Evolutionary conservation across 2,329 filamentous ascomycete species (phyloP).

Genomic region (Sclerotinia subarctica): DNA sequence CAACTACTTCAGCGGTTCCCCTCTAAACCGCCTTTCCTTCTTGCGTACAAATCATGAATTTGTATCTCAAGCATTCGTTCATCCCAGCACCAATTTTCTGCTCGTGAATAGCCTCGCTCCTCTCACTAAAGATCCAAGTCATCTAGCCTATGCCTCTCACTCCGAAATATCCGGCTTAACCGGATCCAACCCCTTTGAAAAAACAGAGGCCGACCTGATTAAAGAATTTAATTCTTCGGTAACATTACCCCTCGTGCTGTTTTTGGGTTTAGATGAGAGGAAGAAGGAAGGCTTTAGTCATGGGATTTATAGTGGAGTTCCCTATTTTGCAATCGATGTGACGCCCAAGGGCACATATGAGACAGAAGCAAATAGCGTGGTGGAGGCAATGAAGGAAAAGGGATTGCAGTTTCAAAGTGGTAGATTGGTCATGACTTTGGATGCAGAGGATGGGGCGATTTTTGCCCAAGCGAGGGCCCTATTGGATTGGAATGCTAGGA

Average conservation of each 20-base stretch:
- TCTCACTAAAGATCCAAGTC: conserved; percentile 54
- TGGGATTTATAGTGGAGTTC: conserved; percentile 71
- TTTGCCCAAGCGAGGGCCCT: conserved; percentile 86
- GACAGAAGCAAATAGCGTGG: conserved; percentile 59
- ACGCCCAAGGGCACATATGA: conserved; percentile 66
- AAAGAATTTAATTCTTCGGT: conserved; percentile 69
- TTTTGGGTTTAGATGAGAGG: conserved; percentile 77
- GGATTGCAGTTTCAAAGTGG: conserved; percentile 67
- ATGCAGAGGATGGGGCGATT: conserved; percentile 66
- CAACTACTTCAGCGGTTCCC: conserved; percentile 81
- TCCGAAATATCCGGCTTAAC: conserved; percentile 69
- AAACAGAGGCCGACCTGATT: conserved; percentile 69
- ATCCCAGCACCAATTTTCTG: conserved; percentile 68
- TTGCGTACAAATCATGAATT: conserved; percentile 69
- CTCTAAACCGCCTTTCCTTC: conserved; percentile 77
- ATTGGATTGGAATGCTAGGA: conserved; percentile 90
- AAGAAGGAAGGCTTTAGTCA: conserved; percentile 48
- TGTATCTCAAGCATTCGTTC: conserved; percentile 62
- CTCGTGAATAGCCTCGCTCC: conserved; percentile 77
- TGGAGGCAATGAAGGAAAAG: conserved; percentile 55
- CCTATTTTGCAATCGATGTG: conserved; percentile 88
- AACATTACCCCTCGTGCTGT: conserved; percentile 70
- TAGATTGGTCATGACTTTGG: conserved; percentile 50
- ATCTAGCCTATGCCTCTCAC: conserved; percentile 66
- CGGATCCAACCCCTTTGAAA: conserved; percentile 66